Base-by-base conservation (phyloP, 179 eudicot species). In the Gypsophila paniculata region DNA sequence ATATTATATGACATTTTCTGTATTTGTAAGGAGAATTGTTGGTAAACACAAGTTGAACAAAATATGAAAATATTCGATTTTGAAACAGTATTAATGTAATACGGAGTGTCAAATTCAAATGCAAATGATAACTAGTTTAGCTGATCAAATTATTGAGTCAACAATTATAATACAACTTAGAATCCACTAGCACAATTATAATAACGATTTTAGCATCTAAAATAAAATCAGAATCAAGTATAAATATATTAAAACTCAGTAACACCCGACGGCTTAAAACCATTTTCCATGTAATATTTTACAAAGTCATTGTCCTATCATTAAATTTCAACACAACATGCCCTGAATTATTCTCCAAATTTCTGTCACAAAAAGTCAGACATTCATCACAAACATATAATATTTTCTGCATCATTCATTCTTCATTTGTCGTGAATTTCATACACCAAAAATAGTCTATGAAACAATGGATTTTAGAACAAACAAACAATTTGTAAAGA, bases 341-440 rank as follows among this genome's bases (percentile, higher is more conserved):
- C 64, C 64, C 14, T 60, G 38, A 60, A 60, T 60, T 60, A 60
- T 60, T 60, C 64, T 60, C 64, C 64, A 60, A 54, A 54, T 19
- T 1, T 54, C 17, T 60, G 64, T 60, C 64, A 60, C 8, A 15
- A 25, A 60, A 60, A 60, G 64, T 60, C 64, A 60, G 18, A 60
- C 39, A 23, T n/a, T 25, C 36, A 26, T 60, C 38, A 60, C 38
- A 25, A 23, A 21, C 25, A 34, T 4, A 9, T 6, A 38, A 11
- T 7, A 36, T 63, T 38, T 38, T 19, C 68, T 21, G 4, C 15
- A 13, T 25, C 61, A 6, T 32, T 25, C 61, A 6, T 32, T 14
- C 46, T 29, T 3, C 15, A n/a, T 34, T 63, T 8, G 1, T 12
- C 14, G 39, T 61, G 18, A 17, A 61, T 17, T 15, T n/a, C 65